Conservation (phyloP, 352 stramenopile genomes). For the Albugo laibachii region DNA sequence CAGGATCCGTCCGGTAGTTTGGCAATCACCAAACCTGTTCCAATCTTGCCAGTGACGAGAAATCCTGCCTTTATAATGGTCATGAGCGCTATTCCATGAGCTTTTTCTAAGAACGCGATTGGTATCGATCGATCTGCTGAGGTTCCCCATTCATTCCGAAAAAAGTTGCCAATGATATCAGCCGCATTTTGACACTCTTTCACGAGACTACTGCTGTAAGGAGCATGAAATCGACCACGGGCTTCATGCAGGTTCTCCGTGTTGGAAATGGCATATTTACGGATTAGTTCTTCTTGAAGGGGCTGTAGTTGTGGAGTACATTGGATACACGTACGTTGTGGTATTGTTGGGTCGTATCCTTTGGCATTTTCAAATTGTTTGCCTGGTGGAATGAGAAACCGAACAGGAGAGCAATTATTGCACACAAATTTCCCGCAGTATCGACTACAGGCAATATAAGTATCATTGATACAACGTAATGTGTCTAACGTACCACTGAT, state of each 20-base stretch:
- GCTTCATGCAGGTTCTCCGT: constrained; percentile 21
- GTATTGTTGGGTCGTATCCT: constrained; percentile 28
- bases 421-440: constrained; percentile 31
- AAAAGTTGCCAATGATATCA: constrained; percentile 51
- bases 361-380: constrained; percentile 22
- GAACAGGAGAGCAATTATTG: constrained; percentile 30
- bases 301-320: constrained; percentile 25
- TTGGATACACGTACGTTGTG: constrained; percentile 33
- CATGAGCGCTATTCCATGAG: constrained; percentile 29
- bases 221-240: constrained; percentile 18
- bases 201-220: constrained; percentile 25
- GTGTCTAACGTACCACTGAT: constrained; percentile 28
- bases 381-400: constrained; percentile 30
- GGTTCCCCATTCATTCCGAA: constrained; percentile 26
- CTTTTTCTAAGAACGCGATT: constrained; percentile 25
- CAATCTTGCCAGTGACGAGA: constrained; percentile 32
- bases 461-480: not conserved
- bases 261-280: constrained; percentile 19
- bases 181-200: constrained; percentile 41
- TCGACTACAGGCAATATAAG: constrained; percentile 12
- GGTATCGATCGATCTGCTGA: constrained; percentile 22
- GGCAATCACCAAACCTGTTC: constrained; percentile 63
- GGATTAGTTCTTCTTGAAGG: constrained; percentile 25
- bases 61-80: constrained; percentile 33
- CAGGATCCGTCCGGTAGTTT: constrained; percentile 45